Base-by-base conservation (phyloP, 2,329 filamentous ascomycete genomes). In the Corynespora cassiicola region DNA sequence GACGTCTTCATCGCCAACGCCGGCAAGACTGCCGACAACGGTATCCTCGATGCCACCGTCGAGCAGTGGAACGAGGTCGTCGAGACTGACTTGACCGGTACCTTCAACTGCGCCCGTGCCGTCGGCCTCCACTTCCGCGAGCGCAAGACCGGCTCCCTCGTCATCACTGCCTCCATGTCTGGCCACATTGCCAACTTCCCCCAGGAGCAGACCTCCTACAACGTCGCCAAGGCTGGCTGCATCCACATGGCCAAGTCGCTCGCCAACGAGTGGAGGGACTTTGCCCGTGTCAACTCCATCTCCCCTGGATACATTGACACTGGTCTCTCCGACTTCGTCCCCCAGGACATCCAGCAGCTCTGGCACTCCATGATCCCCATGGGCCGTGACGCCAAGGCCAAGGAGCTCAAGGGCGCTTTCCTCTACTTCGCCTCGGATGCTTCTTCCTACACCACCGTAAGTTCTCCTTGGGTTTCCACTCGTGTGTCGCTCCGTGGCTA, bases 71-170 rank as follows among this genome's bases (percentile, higher is more conserved):
- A 90, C 64, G 80, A 84, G 68, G 88, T 95, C 75, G 78, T 95
- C 68, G 81, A 87, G 57, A 85, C 92, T 60, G 95, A 96, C 70
- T 78, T 95, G 54, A 94, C 84, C n/a, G 91, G 90, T 9, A 86
- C 86, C 24, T 90, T 87, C 70, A 92, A 88, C 77, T 95, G 89
- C 48, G 89, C 90, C 17, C 88, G 92, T 74, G 89, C 89, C 14
- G 88, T 89, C n/a, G 91, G 90, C 21, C 79, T 85, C 38, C 86
- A 94, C 71, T 86, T 85, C 78, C 82, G 82, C 69, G 72, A 84
- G 70, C 77, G 79, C 46, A 80, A 81, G 54, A 82, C 74, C 30
- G 84, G 84, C 32, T 81, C 76, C 45, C 78, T 86, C 63, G 75
- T 87, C 68, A 82, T 85, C 65, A 87, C 84, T 24, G 76, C 82